Conservation (phyloP, 139 green algal species). For the Ostreobium quekettii region DNA sequence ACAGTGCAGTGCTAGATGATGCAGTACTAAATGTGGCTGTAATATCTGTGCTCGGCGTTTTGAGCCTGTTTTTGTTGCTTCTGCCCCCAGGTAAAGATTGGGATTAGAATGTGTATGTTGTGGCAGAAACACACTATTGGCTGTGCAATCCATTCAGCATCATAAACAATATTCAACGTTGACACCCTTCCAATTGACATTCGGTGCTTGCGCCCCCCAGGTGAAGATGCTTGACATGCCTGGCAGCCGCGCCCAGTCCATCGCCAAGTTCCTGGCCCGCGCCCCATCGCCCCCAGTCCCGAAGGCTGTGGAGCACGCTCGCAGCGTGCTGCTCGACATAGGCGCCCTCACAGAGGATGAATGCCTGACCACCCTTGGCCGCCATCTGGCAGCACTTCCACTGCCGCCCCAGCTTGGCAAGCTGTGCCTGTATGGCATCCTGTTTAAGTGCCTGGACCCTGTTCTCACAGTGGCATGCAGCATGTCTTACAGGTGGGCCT, state of each 20-base stretch:
- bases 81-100: too few relatives aligned
- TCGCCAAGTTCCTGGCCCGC: constrained; percentile 58
- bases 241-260: constrained; percentile 40
- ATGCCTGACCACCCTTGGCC: constrained; percentile 63
- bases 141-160: too few relatives aligned
- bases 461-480: constrained; percentile 65
- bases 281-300: constrained; percentile 48
- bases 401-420: constrained; percentile 68
- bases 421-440: constrained; percentile 68
- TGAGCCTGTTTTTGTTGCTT: too few relatives aligned
- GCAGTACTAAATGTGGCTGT: too few relatives aligned
- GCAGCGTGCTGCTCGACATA: constrained; percentile 54
- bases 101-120: too few relatives aligned
- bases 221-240: constrained; percentile 24
- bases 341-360: constrained; percentile 41
- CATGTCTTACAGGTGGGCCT: constrained; percentile 58
- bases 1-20: too few relatives aligned
- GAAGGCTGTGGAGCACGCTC: constrained; percentile 34
- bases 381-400: constrained; percentile 70
- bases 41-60: too few relatives aligned
- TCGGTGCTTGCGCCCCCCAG: not conserved
- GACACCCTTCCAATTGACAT: too few relatives aligned
- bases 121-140: too few relatives aligned
- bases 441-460: constrained; percentile 72
- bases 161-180: too few relatives aligned